These are phyloP conservation scores for Populus deltoides DNA, from an alignment of 345 rosid species.

Conservation along the genomic window DNA sequence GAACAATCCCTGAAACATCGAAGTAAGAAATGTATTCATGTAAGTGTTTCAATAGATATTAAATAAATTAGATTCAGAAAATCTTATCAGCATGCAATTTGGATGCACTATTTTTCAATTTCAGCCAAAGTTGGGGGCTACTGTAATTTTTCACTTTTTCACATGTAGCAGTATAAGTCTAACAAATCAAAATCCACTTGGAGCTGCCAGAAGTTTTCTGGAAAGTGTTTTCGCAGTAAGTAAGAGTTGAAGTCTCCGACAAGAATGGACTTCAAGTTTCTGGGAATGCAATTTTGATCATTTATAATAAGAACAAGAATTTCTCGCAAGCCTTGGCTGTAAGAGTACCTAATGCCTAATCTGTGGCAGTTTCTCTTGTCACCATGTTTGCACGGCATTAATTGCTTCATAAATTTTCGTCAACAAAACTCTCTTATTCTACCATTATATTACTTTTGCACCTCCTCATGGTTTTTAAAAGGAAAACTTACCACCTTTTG, in stretches of 20 bases:
- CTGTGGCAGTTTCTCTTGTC: too few species aligned
- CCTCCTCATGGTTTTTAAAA: too few species aligned
- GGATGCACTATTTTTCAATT: neutral
- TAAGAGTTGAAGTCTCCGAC: neutral
- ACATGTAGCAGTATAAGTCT: too few species aligned
- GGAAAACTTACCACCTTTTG: too few species aligned
- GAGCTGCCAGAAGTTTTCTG: neutral
- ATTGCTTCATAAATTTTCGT: too few species aligned
- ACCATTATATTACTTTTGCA: too few species aligned
- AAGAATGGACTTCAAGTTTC: neutral
- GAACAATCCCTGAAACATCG: slow-evolving; percentile 68
- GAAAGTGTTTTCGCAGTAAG: neutral
- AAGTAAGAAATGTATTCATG: neutral
- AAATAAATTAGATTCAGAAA: neutral
- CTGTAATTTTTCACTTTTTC: too few species aligned
- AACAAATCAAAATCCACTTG: neutral
- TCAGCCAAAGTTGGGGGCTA: neutral
- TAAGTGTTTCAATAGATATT: neutral
- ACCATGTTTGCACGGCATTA: too few species aligned
- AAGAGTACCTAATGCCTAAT: too few species aligned
- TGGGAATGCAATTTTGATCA: neutral
- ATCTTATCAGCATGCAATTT: neutral
- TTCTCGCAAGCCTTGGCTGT: too few species aligned
- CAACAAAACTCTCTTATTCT: too few species aligned
- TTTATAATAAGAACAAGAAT: neutral